Percentiles rank a stretch among this genome's conserved stretches.
phyloP scores from a whole-genome alignment of 768 basidiomycete species.

The Podaxis sp. region DNA sequence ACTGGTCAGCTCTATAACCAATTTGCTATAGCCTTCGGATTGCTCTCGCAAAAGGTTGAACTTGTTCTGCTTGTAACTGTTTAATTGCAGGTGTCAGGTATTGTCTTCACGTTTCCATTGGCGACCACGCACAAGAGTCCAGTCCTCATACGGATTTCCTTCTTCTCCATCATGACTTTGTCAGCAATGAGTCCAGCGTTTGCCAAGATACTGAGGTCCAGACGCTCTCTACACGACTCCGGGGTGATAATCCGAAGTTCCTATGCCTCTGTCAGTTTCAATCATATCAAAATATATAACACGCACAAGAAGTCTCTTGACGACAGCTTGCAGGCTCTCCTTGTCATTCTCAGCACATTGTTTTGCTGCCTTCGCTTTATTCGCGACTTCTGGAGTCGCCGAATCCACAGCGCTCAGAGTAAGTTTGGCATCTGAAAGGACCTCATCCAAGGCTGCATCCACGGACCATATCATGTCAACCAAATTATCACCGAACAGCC shows the following conservation, averaged over 20 bases:
- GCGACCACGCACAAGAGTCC: conserved; percentile 65
- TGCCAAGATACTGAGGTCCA: conserved; percentile 63
- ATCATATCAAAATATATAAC: neutral
- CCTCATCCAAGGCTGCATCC: conserved; percentile 73
- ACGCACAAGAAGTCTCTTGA: conserved; percentile 61
- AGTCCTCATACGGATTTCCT: conserved; percentile 76
- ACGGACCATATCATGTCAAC: conserved; percentile 82
- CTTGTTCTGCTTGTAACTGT: conserved; percentile 97
- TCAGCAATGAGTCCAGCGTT: conserved; percentile 67
- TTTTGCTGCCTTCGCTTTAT: conserved; percentile 44
- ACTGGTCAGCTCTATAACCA: conserved; percentile 78
- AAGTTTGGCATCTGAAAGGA: conserved; percentile 49
- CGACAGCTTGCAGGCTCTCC: conserved; percentile 49
- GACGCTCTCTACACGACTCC: conserved; percentile 64
- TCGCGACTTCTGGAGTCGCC: conserved; percentile 16
- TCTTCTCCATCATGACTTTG: conserved; percentile 63
- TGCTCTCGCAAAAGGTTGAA: conserved; percentile 97
- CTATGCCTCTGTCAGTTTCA: conserved; percentile 30
- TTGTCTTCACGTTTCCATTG: neutral
- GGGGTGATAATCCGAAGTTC: conserved; percentile 52
- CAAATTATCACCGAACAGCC: conserved; percentile 62
- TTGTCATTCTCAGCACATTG: conserved; percentile 60
- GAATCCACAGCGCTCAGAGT: conserved; percentile 33
- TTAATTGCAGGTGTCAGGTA: conserved; percentile 5
- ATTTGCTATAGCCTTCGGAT: conserved; percentile 95